Base-by-base conservation (phyloP, 108 stramenopile species). In the Fistulifera pelliculosa region DNA sequence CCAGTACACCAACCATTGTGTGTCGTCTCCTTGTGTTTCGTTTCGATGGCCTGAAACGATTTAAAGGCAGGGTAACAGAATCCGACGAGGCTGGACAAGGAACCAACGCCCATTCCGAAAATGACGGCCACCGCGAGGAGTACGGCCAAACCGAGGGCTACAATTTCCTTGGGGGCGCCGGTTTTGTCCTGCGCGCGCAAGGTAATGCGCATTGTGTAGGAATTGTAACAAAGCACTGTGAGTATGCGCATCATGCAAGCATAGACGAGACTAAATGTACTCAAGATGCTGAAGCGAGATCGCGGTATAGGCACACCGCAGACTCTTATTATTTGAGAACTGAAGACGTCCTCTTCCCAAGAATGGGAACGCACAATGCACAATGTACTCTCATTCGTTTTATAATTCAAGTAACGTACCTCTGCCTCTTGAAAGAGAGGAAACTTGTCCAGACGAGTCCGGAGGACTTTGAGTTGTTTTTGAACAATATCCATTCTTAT, bases 1-100 rank as follows among this genome's bases (percentile, higher is more conserved):
- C 93, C 93, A 94, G 69, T 94, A 94, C 22, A 88, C 81, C 42
- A 92, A 76, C 93, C 93, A 94, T 54, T 94, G 93, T n/a, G 83
- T 88, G 49, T 88, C 90, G 23, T 94, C 93, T 17, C 63, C 70
- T 22, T 58, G 27, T 48, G 45, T 43, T 71, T 67, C 28, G 75
- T 78, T 68, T 94, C 93, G 44, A 94, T 87, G n/a, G 93, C 93
- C 42, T 79, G 71, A 49, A 94, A 77, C 16, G 83, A 81, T 49
- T 83, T 77, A 58, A 71, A 79, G 14, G 88, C 86, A 19, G 93
- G 93, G 70, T 90, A 94, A 14, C 87, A 41, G 54, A 92, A 94
- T 15, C 93, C 93, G 23, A 90, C 75, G 23, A 92, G 51, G 62
- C 58, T 52, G 3, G 84, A 89, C 51, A 92, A 63, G 18, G 76